Evolutionary conservation across 495 filamentous ascomycete genomes (phyloP).

Genomic region (Podospora australis): DNA sequence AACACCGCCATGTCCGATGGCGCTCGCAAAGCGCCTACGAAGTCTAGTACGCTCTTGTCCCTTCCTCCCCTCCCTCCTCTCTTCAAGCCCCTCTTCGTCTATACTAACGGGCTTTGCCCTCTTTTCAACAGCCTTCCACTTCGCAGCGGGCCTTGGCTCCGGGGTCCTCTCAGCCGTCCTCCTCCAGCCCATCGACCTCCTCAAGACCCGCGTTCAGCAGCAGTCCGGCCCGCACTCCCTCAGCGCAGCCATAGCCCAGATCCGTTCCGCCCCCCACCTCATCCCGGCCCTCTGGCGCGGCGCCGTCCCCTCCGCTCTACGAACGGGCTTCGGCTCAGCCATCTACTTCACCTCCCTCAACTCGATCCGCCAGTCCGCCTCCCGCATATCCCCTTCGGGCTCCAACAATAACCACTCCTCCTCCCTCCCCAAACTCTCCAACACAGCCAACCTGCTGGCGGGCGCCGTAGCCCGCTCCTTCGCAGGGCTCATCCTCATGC

Average conservation of each 20-base stretch:
- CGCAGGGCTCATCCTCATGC: slow-evolving; percentile 90
- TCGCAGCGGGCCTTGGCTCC: slow-evolving; percentile 79
- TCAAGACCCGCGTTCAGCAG: slow-evolving; percentile 95
- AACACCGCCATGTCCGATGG: slow-evolving; percentile 31
- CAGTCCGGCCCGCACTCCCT: slow-evolving; percentile 61
- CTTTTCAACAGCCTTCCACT: slow-evolving; percentile 58
- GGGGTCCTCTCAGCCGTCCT: slow-evolving; percentile 82
- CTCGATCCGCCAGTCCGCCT: slow-evolving; percentile 64
- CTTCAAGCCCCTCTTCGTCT: not conserved
- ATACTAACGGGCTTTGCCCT: too few relatives aligned
- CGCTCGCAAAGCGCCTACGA: slow-evolving; percentile 24
- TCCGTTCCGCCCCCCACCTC: slow-evolving; percentile 49
- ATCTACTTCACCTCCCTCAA: slow-evolving; percentile 93
- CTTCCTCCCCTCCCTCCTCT: not conserved
- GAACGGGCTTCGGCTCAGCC: slow-evolving; percentile 87
- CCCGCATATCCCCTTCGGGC: slow-evolving; percentile 36
- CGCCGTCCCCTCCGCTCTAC: slow-evolving; percentile 81
- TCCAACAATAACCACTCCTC: slow-evolving; percentile 49
- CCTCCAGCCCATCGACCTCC: slow-evolving; percentile 90
- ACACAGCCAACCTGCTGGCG: slow-evolving; percentile 75
- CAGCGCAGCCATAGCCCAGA: slow-evolving; percentile 60
- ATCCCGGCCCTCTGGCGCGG: slow-evolving; percentile 86
- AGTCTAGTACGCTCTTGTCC: slow-evolving; percentile 24
- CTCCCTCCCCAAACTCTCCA: slow-evolving; percentile 75
- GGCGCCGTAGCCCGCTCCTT: slow-evolving; percentile 77